Conservation (phyloP, 331 rosid species). For the Stylosanthes scabra region DNA sequence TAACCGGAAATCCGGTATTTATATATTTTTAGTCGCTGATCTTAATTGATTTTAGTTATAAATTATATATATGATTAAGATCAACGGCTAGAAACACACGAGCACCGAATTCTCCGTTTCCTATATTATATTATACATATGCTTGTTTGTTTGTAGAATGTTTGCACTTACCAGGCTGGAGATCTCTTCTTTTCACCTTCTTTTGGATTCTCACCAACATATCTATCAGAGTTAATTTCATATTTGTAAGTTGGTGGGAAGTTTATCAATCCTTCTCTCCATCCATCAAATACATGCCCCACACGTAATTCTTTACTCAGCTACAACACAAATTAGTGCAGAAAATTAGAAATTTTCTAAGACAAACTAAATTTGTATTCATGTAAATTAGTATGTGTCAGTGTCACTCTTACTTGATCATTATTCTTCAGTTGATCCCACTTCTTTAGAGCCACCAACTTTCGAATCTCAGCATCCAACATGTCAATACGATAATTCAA, state of each 20-base stretch:
- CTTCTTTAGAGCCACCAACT: conserved; percentile 62
- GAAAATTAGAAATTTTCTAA: conserved; percentile 25
- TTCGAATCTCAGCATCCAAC: conserved; percentile 67
- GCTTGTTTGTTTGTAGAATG: conserved; percentile 2
- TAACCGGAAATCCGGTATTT: too few species aligned
- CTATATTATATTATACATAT: too few species aligned
- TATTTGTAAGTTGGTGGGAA: conserved; percentile 97
- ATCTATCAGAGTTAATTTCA: conserved; percentile 73
- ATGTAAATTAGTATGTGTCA: neutral
- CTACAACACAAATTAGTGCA: conserved; percentile 46
- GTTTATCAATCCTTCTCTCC: conserved; percentile 85
- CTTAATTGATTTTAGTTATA: too few species aligned
- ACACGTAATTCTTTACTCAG: conserved; percentile 68
- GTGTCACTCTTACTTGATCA: conserved; percentile 73
- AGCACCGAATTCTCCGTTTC: too few species aligned
- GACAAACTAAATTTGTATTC: conserved; percentile 12
- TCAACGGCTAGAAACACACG: too few species aligned
- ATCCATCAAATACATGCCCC: conserved; percentile 90
- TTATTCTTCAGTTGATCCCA: conserved; percentile 78
- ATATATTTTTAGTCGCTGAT: too few species aligned
- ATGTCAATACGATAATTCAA: conserved; percentile 90
- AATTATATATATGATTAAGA: too few species aligned
- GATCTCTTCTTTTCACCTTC: conserved; percentile 94
- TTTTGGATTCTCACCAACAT: conserved; percentile 72
- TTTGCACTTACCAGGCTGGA: conserved; percentile 82